Evolutionary conservation across 2,329 filamentous ascomycete genomes (phyloP), one percentile per base, ranked within the genome.

Genomic region (Ceratocystis lukuohia): DNA sequence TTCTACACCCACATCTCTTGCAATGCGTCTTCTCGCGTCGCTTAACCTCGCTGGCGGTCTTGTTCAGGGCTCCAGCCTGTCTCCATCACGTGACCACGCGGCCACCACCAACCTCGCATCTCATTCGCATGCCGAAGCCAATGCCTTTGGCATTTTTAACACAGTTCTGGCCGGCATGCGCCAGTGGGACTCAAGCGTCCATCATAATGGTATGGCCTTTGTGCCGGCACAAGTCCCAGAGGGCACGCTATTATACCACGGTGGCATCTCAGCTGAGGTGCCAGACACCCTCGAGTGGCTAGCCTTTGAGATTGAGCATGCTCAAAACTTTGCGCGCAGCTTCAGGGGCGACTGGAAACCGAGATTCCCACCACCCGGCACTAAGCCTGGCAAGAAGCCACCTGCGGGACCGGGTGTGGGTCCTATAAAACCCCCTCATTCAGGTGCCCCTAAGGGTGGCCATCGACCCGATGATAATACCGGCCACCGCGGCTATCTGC

Each of bases 281-380:
- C 79, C 88, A 0, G 73, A 74, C 1, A 80, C 78, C 0, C 80
- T 79, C 2, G 85, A 91, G 71, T 91, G 88, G 87, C 77, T 91
- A 1, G 88, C 88, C 0, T 91, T 91, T 71, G 88, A 91, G 72
- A 80, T 87, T 2, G 88, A 91, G 70, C 88, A 91, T 74, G 85
- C 88, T 0, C 78, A 87, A 69, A 72, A 78, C 2, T 91, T 91
- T 74, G 84, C 87, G 0, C 73, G 73, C 20, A 70, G 70, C 28
- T 62, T 62, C 44, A 48, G 45, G 10, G 64, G 56, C 5, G 57
- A 62, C 17, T 30, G n/a, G 57, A 22, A 48, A 17, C 25, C 30
- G 45, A 69, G 65, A 28, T 64, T 64, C 20, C 69, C 64, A 1
- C 65, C 68, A 8, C 33, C 59, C 1, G 59, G 30, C 4, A 41